phyloP scores from a whole-genome alignment of 345 rosid species.

The Gynandropsis gynandra region DNA sequence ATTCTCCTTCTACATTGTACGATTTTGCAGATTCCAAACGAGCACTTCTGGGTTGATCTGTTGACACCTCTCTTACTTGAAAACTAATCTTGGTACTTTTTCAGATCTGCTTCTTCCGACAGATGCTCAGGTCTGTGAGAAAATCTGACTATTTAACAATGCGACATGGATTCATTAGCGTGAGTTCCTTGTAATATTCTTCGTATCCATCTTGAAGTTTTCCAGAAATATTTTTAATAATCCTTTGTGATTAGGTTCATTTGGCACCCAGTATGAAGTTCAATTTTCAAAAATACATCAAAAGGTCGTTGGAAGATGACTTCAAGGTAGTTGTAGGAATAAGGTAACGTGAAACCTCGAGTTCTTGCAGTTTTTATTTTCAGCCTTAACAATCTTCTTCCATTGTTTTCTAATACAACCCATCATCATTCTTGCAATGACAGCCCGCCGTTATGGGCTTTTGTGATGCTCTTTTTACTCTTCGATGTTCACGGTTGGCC shows the following conservation, averaged over 20 bases:
- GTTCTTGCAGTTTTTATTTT: not conserved
- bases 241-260: conserved; percentile 54
- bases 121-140: conserved; percentile 68
- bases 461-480: conserved; percentile 61
- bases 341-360: conserved; percentile 35
- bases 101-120: conserved; percentile 81
- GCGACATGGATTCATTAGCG: conserved; percentile 83
- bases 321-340: conserved; percentile 94
- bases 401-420: conserved; percentile 1
- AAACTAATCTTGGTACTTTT: not conserved
- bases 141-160: conserved; percentile 74
- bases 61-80: not conserved
- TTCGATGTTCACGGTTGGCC: conserved; percentile 68
- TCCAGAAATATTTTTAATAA: not conserved
- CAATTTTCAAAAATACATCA: conserved; percentile 86
- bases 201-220: conserved; percentile 3
- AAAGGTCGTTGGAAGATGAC: conserved; percentile 87
- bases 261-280: conserved; percentile 78
- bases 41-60: not conserved
- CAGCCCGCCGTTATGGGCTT: conserved; percentile 80
- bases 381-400: conserved; percentile 9
- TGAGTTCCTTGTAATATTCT: conserved; percentile 30
- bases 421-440: conserved; percentile 17
- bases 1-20: conserved; percentile 57
- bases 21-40: not conserved